Conservation (phyloP, 1,139 yeast species). For the Saccharomyces hybrid region DNA sequence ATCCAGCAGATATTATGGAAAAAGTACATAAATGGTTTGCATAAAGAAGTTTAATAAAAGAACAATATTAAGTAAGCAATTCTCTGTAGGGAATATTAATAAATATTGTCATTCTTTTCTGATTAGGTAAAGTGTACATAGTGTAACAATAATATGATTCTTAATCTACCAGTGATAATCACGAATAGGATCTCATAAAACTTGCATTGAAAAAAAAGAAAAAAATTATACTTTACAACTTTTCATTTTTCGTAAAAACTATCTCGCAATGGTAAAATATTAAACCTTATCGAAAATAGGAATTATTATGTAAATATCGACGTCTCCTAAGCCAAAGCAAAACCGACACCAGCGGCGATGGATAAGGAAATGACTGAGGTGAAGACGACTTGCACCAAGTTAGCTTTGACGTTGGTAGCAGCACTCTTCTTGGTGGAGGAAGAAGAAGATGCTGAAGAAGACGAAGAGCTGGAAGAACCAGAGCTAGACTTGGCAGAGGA, state of each 20-base stretch:
- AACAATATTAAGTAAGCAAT: not conserved
- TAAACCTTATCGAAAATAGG: not conserved
- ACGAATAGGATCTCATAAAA: not conserved
- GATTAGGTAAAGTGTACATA: not conserved
- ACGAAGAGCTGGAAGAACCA: conserved; percentile 18
- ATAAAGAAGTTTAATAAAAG: conserved; percentile 11
- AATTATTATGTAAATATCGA: not conserved
- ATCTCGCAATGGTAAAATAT: not conserved
- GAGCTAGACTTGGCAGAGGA: conserved; percentile 11
- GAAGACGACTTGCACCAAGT: conserved; percentile 76
- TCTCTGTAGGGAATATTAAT: not conserved
- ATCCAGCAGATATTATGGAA: conserved; percentile 55
- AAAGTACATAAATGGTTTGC: conserved; percentile 59
- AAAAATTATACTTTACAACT: not conserved
- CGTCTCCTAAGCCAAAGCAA: conserved; percentile 43
- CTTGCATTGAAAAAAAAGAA: not conserved
- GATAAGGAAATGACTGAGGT: conserved; percentile 63
- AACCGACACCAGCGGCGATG: conserved; percentile 48
- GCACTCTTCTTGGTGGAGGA: conserved; percentile 26
- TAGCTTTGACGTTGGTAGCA: conserved; percentile 32
- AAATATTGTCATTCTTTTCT: not conserved
- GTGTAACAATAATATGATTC: not conserved
- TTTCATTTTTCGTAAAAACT: conserved; percentile 1
- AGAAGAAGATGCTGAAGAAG: conserved; percentile 28
- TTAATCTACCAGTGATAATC: not conserved